Evolutionary conservation across 148 eudicot genomes (phyloP), one percentile per base, ranked within the genome.

Genomic region (Agrostemma githago): DNA sequence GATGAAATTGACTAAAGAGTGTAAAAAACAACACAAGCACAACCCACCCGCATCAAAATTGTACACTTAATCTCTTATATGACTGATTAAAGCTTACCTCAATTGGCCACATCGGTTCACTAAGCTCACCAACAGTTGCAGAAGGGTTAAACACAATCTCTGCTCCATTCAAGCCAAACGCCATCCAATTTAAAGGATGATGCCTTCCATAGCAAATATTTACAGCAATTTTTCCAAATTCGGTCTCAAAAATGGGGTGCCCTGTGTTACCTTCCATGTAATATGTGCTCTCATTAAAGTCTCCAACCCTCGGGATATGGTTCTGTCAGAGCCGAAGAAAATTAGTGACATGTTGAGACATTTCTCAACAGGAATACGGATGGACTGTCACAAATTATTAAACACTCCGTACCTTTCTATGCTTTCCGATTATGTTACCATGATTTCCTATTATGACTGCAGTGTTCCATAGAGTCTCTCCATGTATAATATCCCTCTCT

Each of bases 101-200:
- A 63, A 94, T 88, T 56, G 98, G 92, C 98, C 98, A 94, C 98
- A 94, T 94, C 39, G 97, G 98, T 83, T 94, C 98, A 72, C 97
- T 94, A 80, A 94, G 97, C 81, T 88, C 92, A 71, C 97, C 97
- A 82, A 94, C 98, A 68, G 97, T 94, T 62, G 98, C 98, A 64
- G 97, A 91, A 2, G 98, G 98, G 70, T 94, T 94, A 73, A 94
- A 91, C 42, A 94, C 93, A 75, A 94, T 92, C 82, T 94, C 98
- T 40, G 98, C 98, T 53, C 98, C 98, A 85, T 94, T 94, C 76
- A 94, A 86, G 48, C 98, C 98, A 74, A 94, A 94, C 62, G 93
- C 98, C 79, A 92, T 74, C 97, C 98, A 91, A 70, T 94, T 94
- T 72, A 94, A 85, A 73, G 98, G 98, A 83, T 94, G 97, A 82